Percentiles rank a stretch among this genome's conserved stretches.
Evolutionary conservation across 164 flowering plant genomes (phyloP).

Genomic region (Vitis rotundifolia): DNA sequence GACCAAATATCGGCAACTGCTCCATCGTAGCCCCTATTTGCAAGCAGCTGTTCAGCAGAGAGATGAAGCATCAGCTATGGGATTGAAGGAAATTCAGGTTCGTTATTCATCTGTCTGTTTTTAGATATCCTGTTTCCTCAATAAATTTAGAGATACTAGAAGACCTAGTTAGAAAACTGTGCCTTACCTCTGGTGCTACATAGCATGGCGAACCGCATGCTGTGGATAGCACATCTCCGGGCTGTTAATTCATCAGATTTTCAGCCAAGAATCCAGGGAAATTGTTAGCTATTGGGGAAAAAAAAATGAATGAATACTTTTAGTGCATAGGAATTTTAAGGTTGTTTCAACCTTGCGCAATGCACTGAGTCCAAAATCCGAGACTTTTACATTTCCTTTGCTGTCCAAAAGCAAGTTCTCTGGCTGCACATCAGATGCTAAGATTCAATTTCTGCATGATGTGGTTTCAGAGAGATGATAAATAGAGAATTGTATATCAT

Average conservation of each 20-base stretch:
- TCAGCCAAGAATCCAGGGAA: slow-evolving; percentile 1
- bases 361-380: slow-evolving; percentile 86
- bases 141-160: background rate
- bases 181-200: slow-evolving; percentile 77
- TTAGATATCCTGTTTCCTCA: background rate
- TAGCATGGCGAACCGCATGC: slow-evolving; percentile 84
- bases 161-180: background rate
- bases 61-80: background rate
- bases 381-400: slow-evolving; percentile 72
- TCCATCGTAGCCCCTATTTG: slow-evolving; percentile 56
- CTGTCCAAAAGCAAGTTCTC: slow-evolving; percentile 79
- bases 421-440: slow-evolving; percentile 44
- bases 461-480: background rate
- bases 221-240: slow-evolving; percentile 54
- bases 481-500: background rate
- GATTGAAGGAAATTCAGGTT: slow-evolving; percentile 4
- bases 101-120: background rate
- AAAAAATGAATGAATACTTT: background rate
- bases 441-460: background rate
- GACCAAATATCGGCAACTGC: slow-evolving; percentile 77
- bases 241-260: slow-evolving; percentile 36
- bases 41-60: slow-evolving; percentile 42
- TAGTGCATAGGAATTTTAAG: background rate
- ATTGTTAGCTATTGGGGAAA: slow-evolving; percentile 1
- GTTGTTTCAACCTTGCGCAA: slow-evolving; percentile 45